Percentiles rank a stretch among this genome's conserved stretches.
These are phyloP conservation scores for Daldinia sp. DNA, from an alignment of 2,329 filamentous ascomycete genomes.

Conservation along the genomic window DNA sequence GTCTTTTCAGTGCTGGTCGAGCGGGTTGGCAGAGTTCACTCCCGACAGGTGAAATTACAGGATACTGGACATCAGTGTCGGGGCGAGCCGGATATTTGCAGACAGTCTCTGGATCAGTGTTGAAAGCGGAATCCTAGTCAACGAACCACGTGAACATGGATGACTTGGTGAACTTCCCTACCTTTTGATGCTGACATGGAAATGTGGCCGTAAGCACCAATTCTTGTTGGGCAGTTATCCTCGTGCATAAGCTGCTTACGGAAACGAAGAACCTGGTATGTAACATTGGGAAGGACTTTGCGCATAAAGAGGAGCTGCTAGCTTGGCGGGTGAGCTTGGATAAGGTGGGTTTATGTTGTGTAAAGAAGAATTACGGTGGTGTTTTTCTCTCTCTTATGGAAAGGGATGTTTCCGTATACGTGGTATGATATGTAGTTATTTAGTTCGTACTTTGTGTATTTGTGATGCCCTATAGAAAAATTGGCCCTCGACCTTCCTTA, in stretches of 20 bases:
- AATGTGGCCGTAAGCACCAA: neutral
- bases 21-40: neutral
- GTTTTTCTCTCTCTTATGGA: neutral
- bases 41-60: neutral
- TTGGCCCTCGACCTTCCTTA: neutral
- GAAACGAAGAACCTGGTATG: neutral
- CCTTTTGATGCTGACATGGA: neutral
- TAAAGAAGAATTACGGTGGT: neutral
- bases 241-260: neutral
- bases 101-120: neutral
- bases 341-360: neutral
- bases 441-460: too few species aligned
- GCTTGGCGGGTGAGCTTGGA: neutral
- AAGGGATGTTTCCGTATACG: neutral
- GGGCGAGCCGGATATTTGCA: conserved; percentile 1
- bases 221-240: neutral
- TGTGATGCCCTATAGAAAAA: neutral
- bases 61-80: neutral
- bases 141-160: neutral
- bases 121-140: neutral
- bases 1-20: neutral
- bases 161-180: neutral
- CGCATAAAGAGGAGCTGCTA: neutral
- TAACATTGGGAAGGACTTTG: neutral
- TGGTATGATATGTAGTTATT: neutral